Conservation (phyloP, 2,329 filamentous ascomycete species). For the Exophiala aquamarina region DNA sequence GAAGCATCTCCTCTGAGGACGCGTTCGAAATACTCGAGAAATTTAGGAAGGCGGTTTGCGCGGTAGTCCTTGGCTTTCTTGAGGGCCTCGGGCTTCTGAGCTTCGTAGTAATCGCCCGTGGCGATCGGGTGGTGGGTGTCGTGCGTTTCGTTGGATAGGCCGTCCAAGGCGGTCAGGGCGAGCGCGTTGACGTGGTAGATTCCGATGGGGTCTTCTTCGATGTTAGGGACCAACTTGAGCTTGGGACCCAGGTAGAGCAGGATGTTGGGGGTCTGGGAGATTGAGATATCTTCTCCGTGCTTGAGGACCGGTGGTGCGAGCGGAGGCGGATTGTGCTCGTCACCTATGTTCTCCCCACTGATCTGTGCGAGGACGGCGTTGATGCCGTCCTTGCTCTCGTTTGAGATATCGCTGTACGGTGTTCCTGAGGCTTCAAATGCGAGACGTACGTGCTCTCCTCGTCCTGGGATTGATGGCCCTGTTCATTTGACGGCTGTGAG, state of each 20-base stretch:
- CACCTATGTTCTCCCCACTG: slow-evolving; percentile 37
- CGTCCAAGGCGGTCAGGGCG: slow-evolving; percentile 68
- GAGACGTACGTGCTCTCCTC: slow-evolving; percentile 72
- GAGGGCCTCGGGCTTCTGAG: slow-evolving; percentile 69
- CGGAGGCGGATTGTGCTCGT: slow-evolving; percentile 61
- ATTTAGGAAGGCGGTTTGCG: slow-evolving; percentile 67
- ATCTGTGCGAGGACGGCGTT: slow-evolving; percentile 51
- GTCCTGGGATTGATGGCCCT: slow-evolving; percentile 65
- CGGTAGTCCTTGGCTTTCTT: slow-evolving; percentile 59
- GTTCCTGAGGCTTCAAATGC: slow-evolving; percentile 68
- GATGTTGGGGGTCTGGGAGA: slow-evolving; percentile 73
- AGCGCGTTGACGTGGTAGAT: slow-evolving; percentile 63
- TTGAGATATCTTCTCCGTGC: slow-evolving; percentile 51
- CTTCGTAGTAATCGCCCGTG: slow-evolving; percentile 64
- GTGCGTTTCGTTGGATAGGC: slow-evolving; percentile 68
- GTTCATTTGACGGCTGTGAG: too few species aligned
- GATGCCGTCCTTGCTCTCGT: slow-evolving; percentile 50
- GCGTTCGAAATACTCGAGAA: slow-evolving; percentile 68
- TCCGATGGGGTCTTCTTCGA: slow-evolving; percentile 46
- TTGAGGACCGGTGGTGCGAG: slow-evolving; percentile 67
- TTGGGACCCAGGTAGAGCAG: slow-evolving; percentile 66
- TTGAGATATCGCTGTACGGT: slow-evolving; percentile 63
- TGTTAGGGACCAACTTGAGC: slow-evolving; percentile 51
- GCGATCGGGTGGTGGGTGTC: slow-evolving; percentile 74
- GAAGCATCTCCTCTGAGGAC: slow-evolving; percentile 60